Base-by-base conservation (phyloP, 2,329 filamentous ascomycete species). In the Arthrocladium fulminans region DNA sequence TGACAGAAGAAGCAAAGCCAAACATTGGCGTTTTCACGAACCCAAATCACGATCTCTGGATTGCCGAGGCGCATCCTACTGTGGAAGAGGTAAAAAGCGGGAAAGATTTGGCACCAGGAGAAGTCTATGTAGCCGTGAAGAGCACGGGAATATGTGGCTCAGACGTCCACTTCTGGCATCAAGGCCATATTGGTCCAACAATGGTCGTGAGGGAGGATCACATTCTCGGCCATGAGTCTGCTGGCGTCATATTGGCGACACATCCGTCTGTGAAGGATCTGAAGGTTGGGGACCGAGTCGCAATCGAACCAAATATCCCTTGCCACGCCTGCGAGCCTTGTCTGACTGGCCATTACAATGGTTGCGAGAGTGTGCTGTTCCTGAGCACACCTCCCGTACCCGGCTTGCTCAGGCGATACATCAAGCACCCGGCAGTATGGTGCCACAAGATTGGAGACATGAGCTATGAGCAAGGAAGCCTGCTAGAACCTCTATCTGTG, bases 71-170 rank as follows among this genome's bases (percentile, higher is more conserved):
- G 9, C 75, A 79, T 58, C 90, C 90, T 3, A 82, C 78, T n/a
- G 69, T 87, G 22, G 85, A 94, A 64, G 81, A 81, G 53, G 82
- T 94, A 49, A 73, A 81, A 59, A 77, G 75, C 55, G 84, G 80
- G 40, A 70, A 81, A 45, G 76, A 74, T 42, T 72, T 97, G 60
- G 82, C 85, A 68, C 76, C 78, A 19, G 90, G 89, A 44, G 86
- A 96, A 69, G 88, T 96, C 42, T 88, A 43, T 20, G 68, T 97
- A 53, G 87, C 86, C 47, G 80, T 97, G 66, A 88, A 90, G 69
- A 94, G 86, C 70, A 96, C 90, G 5, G 90, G 92, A 49, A 97
- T 97, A 61, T 97, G 90, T 74, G 92, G 90, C 49, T 94, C 87
- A 52, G 89, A 96, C 67, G 83, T 96, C 49, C 90, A 97, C 71